Conservation (phyloP, 2,329 filamentous ascomycete genomes). For the Xylariaceae sp. region DNA sequence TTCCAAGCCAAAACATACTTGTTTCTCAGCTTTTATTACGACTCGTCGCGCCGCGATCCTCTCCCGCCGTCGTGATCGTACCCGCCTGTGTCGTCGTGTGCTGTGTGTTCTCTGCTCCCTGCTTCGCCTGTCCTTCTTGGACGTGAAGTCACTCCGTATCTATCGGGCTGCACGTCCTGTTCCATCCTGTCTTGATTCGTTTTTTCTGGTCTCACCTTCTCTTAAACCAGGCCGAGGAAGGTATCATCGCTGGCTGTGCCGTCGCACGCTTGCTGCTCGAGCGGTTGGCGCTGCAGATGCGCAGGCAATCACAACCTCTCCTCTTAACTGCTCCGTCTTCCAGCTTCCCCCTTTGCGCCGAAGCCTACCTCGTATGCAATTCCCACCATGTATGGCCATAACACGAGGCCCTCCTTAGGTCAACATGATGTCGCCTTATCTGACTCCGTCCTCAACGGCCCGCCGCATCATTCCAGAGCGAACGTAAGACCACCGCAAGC, state of each 20-base stretch:
- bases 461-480: conserved; percentile 23
- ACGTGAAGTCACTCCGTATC: conserved; percentile 2
- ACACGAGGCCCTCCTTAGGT: conserved; percentile 26
- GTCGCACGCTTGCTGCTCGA: background rate
- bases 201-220: background rate
- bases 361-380: conserved; percentile 14
- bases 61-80: background rate
- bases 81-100: background rate
- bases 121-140: background rate
- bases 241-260: background rate
- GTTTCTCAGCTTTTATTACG: background rate
- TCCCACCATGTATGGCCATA: conserved; percentile 23
- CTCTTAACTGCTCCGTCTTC: conserved; percentile 15
- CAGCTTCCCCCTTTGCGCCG: conserved; percentile 8
- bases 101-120: background rate
- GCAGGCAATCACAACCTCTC: conserved; percentile 9
- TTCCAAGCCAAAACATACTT: background rate
- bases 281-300: conserved; percentile 12
- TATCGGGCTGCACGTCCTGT: background rate
- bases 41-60: background rate
- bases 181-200: background rate
- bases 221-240: background rate
- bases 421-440: conserved; percentile 27
- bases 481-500: conserved; percentile 26
- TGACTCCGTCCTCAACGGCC: conserved; percentile 21